These are phyloP conservation scores for Russula vinacea DNA, from an alignment of 768 basidiomycete genomes.

Conservation along the genomic window DNA sequence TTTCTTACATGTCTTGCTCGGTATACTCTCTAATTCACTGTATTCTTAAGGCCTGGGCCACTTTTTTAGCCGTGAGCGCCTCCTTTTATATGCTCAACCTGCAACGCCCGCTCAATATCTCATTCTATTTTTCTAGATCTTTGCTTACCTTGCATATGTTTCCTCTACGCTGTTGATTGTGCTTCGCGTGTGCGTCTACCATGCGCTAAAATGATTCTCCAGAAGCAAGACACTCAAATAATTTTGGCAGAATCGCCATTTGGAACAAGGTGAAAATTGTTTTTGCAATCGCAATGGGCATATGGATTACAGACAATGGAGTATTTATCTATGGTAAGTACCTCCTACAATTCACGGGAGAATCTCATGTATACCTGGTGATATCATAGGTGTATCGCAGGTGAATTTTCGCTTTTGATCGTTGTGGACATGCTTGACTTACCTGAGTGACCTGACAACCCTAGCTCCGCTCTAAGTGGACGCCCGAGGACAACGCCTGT, in stretches of 20 bases:
- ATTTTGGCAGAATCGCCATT: not conserved
- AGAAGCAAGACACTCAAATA: not conserved
- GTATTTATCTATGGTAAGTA: not conserved
- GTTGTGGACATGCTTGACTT: not conserved
- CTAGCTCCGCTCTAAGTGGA: not conserved
- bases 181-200: conserved; percentile 5
- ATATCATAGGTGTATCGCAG: not conserved
- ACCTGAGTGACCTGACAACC: not conserved
- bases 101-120: no score
- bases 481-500: not conserved
- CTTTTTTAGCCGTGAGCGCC: no score
- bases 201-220: not conserved
- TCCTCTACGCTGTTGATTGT: conserved; percentile 6
- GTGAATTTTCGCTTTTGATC: not conserved
- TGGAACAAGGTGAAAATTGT: conserved; percentile 4
- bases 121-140: not conserved
- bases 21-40: not conserved
- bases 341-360: no score
- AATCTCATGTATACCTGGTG: not conserved
- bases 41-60: no score
- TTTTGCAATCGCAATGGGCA: not conserved
- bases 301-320: not conserved
- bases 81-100: not conserved
- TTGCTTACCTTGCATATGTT: not conserved
- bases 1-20: no score